A percentile compares a stretch with the other conserved stretches of the same genome.
phyloP scores from a whole-genome alignment of 768 basidiomycete species.

The Boletus speciosus region DNA sequence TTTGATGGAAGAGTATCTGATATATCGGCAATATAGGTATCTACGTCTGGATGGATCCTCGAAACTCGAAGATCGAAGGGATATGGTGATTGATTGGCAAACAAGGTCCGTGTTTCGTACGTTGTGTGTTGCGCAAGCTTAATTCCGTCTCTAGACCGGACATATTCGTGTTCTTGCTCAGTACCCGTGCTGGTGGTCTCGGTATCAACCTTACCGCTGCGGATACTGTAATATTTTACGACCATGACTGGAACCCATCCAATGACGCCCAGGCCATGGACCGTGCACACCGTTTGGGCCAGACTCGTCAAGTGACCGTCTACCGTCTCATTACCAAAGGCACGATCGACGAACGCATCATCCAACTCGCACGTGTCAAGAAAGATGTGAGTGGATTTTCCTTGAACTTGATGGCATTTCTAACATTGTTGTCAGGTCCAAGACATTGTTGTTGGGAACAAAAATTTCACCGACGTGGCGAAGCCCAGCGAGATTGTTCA shows the following conservation, averaged over 20 bases:
- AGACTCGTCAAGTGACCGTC: constrained; percentile 95
- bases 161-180: constrained; percentile 90
- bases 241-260: constrained; percentile 65
- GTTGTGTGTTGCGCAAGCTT: background rate
- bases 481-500: constrained; percentile 98
- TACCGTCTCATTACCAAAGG: constrained; percentile 92
- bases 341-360: constrained; percentile 95
- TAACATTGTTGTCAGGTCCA: constrained; percentile 63
- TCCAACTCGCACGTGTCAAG: constrained; percentile 93
- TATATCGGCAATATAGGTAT: constrained; percentile 95
- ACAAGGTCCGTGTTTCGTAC: constrained; percentile 59
- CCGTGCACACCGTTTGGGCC: constrained; percentile 92
- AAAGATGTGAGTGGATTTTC: constrained; percentile 67
- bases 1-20: constrained; percentile 96
- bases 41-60: constrained; percentile 90
- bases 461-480: constrained; percentile 87
- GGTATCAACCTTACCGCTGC: constrained; percentile 93
- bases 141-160: constrained; percentile 49
- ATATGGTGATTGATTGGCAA: constrained; percentile 99
- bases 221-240: constrained; percentile 28
- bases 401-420: background rate
- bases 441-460: constrained; percentile 98
- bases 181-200: constrained; percentile 93
- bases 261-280: constrained; percentile 99
- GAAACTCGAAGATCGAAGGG: constrained; percentile 91